phyloP scores from a whole-genome alignment of 83 land plant species.

The Picea abies region DNA sequence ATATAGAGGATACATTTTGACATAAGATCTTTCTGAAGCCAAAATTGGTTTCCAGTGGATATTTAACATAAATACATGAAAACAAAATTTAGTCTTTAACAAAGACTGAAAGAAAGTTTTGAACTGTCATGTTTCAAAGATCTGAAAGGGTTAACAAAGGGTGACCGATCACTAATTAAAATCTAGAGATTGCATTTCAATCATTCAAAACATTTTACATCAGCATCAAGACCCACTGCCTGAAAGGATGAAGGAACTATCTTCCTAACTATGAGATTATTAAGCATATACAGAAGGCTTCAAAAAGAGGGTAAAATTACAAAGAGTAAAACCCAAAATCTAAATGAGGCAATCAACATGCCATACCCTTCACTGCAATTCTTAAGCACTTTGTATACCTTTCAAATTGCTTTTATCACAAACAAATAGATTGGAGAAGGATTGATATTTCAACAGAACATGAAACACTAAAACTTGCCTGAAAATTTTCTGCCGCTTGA shows the following conservation, averaged over 20 bases:
- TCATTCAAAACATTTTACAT: background rate
- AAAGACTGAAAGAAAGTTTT: background rate
- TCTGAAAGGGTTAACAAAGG: background rate
- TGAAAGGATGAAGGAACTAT: no score
- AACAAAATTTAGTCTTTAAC: background rate
- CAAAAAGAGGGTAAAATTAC: no score
- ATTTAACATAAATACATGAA: background rate
- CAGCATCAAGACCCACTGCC: no score
- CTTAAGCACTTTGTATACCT: background rate
- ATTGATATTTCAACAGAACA: background rate
- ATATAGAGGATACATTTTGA: background rate
- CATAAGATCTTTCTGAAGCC: background rate
- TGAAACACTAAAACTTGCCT: conserved; percentile 31
- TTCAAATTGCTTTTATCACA: background rate
- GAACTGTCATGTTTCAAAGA: background rate
- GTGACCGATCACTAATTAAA: background rate
- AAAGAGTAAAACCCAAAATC: background rate
- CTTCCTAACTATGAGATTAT: no score
- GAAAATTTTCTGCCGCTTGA: conserved; percentile 68
- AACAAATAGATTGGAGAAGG: background rate
- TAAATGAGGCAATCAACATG: background rate
- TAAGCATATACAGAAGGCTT: no score
- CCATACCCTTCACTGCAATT: background rate
- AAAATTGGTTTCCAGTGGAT: background rate
- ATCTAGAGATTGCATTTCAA: background rate